Conservation (phyloP, 305 asterid genomes). For the Solanum hybrid region DNA sequence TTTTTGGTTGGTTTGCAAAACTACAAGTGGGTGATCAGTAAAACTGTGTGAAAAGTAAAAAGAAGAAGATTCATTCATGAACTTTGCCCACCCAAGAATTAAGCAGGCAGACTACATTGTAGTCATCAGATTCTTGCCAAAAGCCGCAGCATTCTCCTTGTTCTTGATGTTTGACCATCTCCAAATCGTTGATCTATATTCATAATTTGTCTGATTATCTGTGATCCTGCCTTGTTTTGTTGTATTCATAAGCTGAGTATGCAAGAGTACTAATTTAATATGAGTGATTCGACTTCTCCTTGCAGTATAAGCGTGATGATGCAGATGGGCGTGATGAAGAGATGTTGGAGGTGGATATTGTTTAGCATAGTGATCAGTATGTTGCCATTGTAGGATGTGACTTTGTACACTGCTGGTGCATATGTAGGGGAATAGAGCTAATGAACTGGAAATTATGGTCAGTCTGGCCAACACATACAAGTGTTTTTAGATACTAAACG, state of each 20-base stretch:
- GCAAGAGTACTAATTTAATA: background rate
- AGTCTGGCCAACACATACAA: background rate
- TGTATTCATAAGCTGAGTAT: background rate
- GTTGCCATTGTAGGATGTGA: background rate
- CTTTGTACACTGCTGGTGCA: background rate
- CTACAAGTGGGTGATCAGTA: background rate
- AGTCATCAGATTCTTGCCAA: background rate
- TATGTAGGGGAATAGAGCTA: background rate
- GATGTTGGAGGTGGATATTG: constrained; percentile 55
- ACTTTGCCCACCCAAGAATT: background rate
- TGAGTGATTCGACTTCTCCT: no score
- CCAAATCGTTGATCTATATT: background rate
- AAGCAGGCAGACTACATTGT: background rate
- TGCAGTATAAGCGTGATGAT: constrained; percentile 3
- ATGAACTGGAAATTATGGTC: background rate
- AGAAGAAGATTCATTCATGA: background rate
- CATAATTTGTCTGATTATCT: background rate
- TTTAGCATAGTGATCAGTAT: constrained; percentile 17
- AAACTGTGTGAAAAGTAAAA: background rate
- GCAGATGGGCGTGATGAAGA: constrained; percentile 58
- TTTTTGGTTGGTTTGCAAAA: background rate
- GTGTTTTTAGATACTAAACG: background rate
- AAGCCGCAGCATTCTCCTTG: background rate
- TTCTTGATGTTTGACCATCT: background rate
- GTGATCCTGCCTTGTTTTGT: background rate